phyloP scores from a whole-genome alignment of 768 basidiomycete species.

The Kwoniella dejecticola region DNA sequence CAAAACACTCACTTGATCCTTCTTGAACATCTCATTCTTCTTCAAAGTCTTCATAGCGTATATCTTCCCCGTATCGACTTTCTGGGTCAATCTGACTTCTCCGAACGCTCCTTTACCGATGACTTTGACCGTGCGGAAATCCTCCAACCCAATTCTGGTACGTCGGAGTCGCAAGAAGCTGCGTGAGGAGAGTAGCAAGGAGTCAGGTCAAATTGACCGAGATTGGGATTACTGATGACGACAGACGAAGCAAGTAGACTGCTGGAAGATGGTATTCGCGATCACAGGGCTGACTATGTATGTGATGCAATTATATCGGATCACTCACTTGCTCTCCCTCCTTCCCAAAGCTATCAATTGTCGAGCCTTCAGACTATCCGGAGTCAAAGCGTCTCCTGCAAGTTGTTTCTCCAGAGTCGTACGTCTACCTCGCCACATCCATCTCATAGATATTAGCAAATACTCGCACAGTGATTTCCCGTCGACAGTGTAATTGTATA shows the following conservation, averaged over 20 bases:
- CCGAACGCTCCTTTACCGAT: constrained; percentile 99
- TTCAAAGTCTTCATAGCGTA: constrained; percentile 98
- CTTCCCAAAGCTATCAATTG: constrained; percentile 50
- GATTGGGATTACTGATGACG: too few relatives aligned
- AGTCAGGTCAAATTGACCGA: too few relatives aligned
- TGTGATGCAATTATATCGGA: too few relatives aligned
- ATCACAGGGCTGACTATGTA: too few relatives aligned
- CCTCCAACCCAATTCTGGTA: constrained; percentile 84
- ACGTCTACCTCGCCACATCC: constrained; percentile 24
- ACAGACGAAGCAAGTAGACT: too few relatives aligned
- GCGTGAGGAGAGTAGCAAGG: constrained; percentile 50
- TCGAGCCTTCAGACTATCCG: constrained; percentile 48
- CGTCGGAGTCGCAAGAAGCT: constrained; percentile 83
- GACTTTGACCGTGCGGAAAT: constrained; percentile 96
- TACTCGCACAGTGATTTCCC: not conserved
- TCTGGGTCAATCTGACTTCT: constrained; percentile 95
- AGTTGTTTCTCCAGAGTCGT: constrained; percentile 51
- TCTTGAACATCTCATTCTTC: constrained; percentile 99
- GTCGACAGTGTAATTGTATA: too few relatives aligned
- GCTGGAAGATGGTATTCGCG: too few relatives aligned
- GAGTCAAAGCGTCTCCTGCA: constrained; percentile 43
- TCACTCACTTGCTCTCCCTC: constrained; percentile 52
- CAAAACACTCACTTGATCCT: constrained; percentile 75
- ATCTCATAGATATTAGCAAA: not conserved
- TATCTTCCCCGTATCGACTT: constrained; percentile 93